Percentiles rank a stretch among this genome's conserved stretches.
Conservation (phyloP, 345 rosid genomes). For the Melastoma malabathricum region DNA sequence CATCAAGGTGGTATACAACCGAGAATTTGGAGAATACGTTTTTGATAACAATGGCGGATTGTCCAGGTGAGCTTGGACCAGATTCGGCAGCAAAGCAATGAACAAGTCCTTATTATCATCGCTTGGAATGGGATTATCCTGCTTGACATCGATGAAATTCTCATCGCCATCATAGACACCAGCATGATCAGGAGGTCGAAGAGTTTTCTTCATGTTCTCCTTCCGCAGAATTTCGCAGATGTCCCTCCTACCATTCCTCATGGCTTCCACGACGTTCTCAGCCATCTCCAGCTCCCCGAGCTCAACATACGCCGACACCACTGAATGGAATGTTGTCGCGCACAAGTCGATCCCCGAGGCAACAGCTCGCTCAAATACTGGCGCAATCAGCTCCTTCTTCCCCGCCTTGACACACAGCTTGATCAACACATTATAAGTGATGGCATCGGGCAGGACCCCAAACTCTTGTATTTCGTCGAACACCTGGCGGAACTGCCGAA, state of each 20-base stretch:
- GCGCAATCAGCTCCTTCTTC: no score
- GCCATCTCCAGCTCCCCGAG: conserved; percentile 69
- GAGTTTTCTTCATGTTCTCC: conserved; percentile 22
- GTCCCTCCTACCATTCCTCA: conserved; percentile 81
- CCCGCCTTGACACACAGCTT: conserved; percentile 66
- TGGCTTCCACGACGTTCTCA: conserved; percentile 69
- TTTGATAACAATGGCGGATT: conserved; percentile 62
- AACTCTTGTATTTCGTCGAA: conserved; percentile 59
- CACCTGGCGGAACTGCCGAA: conserved; percentile 39
- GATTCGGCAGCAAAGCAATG: conserved; percentile 59
- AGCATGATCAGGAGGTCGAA: conserved; percentile 4
- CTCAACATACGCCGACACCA: conserved; percentile 88
- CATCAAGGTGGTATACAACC: conserved; percentile 83
- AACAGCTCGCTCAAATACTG: conserved; percentile 22
- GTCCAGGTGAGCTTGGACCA: conserved; percentile 12
- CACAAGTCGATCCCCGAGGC: conserved; percentile 43
- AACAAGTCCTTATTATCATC: conserved; percentile 23
- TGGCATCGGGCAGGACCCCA: conserved; percentile 51
- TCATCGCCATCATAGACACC: conserved; percentile 24
- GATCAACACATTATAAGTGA: conserved; percentile 71
- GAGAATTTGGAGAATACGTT: conserved; percentile 48
- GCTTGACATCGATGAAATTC: background rate
- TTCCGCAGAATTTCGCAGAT: conserved; percentile 61
- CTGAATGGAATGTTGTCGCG: conserved; percentile 70
- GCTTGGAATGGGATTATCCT: conserved; percentile 6